phyloP scores from a whole-genome alignment of 2,329 filamentous ascomycete genomes.

The Xylariaceae sp. region DNA sequence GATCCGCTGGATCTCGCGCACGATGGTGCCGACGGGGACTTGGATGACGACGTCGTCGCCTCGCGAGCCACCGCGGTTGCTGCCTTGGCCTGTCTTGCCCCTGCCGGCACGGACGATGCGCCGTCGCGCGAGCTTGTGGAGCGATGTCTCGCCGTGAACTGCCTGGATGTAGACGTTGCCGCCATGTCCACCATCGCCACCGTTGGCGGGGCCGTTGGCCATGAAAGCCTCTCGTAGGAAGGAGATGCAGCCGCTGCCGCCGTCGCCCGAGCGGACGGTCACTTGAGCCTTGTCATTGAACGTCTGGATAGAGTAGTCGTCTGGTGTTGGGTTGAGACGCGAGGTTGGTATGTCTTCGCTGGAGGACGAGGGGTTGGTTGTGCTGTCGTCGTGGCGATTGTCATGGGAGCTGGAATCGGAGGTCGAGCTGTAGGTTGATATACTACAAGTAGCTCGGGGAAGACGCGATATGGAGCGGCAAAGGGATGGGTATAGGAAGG shows the following conservation, averaged over 20 bases:
- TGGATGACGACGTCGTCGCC: slow-evolving; percentile 85
- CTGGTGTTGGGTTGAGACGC: slow-evolving; percentile 74
- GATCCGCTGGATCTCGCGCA: slow-evolving; percentile 73
- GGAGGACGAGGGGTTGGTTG: slow-evolving; percentile 23
- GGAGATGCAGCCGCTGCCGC: slow-evolving; percentile 90
- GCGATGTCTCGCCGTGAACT: slow-evolving; percentile 80
- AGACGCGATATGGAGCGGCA: slow-evolving; percentile 28
- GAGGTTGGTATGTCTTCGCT: slow-evolving; percentile 40
- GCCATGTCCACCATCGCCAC: slow-evolving; percentile 87
- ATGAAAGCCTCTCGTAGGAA: slow-evolving; percentile 91
- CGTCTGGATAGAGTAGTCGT: slow-evolving; percentile 76
- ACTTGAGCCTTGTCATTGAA: slow-evolving; percentile 86
- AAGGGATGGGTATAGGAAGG: slow-evolving; percentile 49
- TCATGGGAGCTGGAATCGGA: slow-evolving; percentile 9
- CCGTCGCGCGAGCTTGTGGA: slow-evolving; percentile 83
- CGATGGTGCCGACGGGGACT: slow-evolving; percentile 88
- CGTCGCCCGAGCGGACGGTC: slow-evolving; percentile 71
- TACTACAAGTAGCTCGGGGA: slow-evolving; percentile 16
- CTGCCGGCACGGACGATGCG: slow-evolving; percentile 69
- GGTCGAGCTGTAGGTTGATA: slow-evolving; percentile 20
- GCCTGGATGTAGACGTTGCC: slow-evolving; percentile 95
- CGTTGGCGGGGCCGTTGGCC: slow-evolving; percentile 84
- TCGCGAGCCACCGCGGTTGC: slow-evolving; percentile 66
- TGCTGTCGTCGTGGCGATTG: slow-evolving; percentile 15
- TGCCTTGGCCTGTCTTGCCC: slow-evolving; percentile 76